Evolutionary conservation across 148 eudicot species (phyloP).

Genomic region (Nyssa sinensis): DNA sequence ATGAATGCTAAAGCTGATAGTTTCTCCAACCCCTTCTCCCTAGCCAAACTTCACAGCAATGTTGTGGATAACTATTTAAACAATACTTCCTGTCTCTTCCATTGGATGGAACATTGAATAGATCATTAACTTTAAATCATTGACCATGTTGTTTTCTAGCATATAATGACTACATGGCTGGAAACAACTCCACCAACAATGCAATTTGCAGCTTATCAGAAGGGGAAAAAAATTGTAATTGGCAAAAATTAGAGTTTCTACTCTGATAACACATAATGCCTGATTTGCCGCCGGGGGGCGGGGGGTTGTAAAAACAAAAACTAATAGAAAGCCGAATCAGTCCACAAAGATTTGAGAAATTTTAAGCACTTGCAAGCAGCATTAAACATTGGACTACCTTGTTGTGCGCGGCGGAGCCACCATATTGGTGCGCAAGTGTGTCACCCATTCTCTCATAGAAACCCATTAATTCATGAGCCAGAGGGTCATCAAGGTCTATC

Average conservation of each 20-base stretch:
- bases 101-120: background rate
- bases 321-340: background rate
- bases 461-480: slow-evolving; percentile 75
- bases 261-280: background rate
- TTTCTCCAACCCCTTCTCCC: too few relatives aligned
- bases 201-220: too few relatives aligned
- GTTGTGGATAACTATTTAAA: too few relatives aligned
- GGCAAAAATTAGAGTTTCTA: background rate
- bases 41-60: too few relatives aligned
- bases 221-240: too few relatives aligned
- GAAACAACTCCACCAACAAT: background rate
- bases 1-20: too few relatives aligned
- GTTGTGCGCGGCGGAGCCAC: slow-evolving; percentile 97
- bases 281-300: too few relatives aligned
- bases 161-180: background rate
- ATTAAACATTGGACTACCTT: slow-evolving; percentile 46
- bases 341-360: background rate
- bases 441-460: slow-evolving; percentile 94
- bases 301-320: too few relatives aligned
- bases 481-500: slow-evolving; percentile 68
- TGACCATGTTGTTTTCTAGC: background rate
- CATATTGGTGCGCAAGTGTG: slow-evolving; percentile 90
- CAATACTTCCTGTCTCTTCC: too few relatives aligned
- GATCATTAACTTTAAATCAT: slow-evolving; percentile 4
- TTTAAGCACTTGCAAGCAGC: background rate